A percentile compares a stretch with the other conserved stretches of the same genome.
Conservation (phyloP, 75 land plant genomes). For the Adiantum capillusveneris region DNA sequence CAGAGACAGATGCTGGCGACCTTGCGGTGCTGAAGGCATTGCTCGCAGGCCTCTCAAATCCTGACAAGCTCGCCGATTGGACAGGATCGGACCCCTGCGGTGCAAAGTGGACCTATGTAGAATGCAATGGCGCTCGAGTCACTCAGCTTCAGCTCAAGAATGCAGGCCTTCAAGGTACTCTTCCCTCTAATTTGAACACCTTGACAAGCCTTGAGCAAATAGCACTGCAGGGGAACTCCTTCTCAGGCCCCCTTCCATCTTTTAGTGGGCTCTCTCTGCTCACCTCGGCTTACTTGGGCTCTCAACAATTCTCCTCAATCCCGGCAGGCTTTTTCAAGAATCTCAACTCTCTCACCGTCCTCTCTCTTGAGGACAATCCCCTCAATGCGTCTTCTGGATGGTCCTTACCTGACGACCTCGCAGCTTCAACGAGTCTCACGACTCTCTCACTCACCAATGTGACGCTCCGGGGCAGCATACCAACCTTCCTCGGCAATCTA, state of each 20-base stretch:
- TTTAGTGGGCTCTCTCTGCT: conserved; percentile 55
- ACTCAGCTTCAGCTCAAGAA: conserved; percentile 49
- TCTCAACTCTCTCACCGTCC: conserved; percentile 21
- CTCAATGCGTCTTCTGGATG: conserved; percentile 43
- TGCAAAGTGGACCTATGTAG: conserved; percentile 31
- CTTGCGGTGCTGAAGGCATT: conserved; percentile 39
- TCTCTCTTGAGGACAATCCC: conserved; percentile 48
- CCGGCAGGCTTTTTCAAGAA: conserved; percentile 71
- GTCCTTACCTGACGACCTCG: conserved; percentile 46
- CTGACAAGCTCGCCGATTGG: conserved; percentile 42
- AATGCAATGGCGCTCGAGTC: conserved; percentile 32
- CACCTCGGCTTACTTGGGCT: conserved; percentile 38
- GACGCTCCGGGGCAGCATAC: conserved; percentile 60
- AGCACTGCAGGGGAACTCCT: conserved; percentile 59
- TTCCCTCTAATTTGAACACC: conserved; percentile 56
- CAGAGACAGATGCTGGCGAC: conserved; percentile 49
- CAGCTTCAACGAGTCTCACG: conserved; percentile 23
- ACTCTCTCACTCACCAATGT: conserved; percentile 42
- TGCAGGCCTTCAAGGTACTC: conserved; percentile 42
- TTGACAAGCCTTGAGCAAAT: conserved; percentile 37
- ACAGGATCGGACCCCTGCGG: conserved; percentile 70
- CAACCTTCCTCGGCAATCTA: conserved; percentile 55
- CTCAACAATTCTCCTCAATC: conserved; percentile 54
- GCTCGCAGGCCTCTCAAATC: conserved; percentile 45
- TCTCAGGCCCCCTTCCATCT: conserved; percentile 52